Percentiles rank a stretch among this genome's conserved stretches.
Evolutionary conservation across 805 yeast genomes (phyloP).

Genomic region (Ogataea methanolica): DNA sequence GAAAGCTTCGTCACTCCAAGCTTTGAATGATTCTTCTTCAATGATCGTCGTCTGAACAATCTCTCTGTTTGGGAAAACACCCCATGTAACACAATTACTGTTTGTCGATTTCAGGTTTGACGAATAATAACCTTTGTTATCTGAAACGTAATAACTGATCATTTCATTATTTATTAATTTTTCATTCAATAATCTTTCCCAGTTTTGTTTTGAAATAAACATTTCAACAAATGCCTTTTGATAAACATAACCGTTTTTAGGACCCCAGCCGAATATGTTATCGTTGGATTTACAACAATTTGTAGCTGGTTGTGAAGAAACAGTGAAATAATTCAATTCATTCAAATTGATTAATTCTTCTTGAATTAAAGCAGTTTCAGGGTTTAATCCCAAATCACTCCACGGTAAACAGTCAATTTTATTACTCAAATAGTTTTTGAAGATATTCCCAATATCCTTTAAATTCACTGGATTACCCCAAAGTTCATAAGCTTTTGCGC

Average conservation of each 20-base stretch:
- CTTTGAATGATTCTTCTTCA: slow-evolving; percentile 86
- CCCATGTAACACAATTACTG: slow-evolving; percentile 94
- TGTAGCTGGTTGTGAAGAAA: slow-evolving; percentile 95
- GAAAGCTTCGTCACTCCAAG: slow-evolving; percentile 97
- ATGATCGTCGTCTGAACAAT: slow-evolving; percentile 88
- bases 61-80: slow-evolving; percentile 88
- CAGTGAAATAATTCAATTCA: slow-evolving; percentile 69
- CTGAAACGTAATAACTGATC: slow-evolving; percentile 75
- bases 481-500: slow-evolving; percentile 57
- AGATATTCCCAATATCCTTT: slow-evolving; percentile 60
- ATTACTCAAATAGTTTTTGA: slow-evolving; percentile 68
- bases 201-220: slow-evolving; percentile 67
- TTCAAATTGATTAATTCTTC: slow-evolving; percentile 83
- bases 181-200: slow-evolving; percentile 54
- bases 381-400: slow-evolving; percentile 79
- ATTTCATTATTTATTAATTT: slow-evolving; percentile 44
- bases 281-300: slow-evolving; percentile 77
- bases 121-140: slow-evolving; percentile 48
- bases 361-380: slow-evolving; percentile 91
- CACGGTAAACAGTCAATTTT: slow-evolving; percentile 82
- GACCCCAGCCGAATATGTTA: slow-evolving; percentile 96
- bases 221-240: slow-evolving; percentile 94
- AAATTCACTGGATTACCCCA: slow-evolving; percentile 76
- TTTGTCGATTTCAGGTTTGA: slow-evolving; percentile 54
- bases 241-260: slow-evolving; percentile 78